Conservation (phyloP, 192 early-diverging fungal genomes). For the Coemansia sp. region DNA sequence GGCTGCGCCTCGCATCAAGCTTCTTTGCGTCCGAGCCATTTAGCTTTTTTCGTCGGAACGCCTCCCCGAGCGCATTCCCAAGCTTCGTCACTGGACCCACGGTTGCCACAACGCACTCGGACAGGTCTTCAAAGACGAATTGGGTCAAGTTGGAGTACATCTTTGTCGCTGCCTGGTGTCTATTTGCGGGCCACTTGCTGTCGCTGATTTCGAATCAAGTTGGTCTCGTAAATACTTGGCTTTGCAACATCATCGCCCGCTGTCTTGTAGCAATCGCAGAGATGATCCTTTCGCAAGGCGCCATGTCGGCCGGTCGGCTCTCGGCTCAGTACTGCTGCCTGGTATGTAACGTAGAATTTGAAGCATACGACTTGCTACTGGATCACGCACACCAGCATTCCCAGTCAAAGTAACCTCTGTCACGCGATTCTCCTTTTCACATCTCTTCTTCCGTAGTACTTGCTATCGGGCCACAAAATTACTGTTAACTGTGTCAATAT, state of each 20-base stretch:
- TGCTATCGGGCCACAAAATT: background rate
- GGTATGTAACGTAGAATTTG: background rate
- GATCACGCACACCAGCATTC: background rate
- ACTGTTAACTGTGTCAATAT: constrained; percentile 3
- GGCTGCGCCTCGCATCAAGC: background rate
- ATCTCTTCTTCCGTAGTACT: background rate
- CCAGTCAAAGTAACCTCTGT: background rate
- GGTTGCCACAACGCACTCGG: background rate
- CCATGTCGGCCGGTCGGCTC: background rate
- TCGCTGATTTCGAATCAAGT: background rate
- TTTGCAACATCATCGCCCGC: background rate
- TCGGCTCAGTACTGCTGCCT: background rate
- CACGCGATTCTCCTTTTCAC: background rate
- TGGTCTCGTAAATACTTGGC: background rate
- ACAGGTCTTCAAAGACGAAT: background rate
- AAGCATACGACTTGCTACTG: background rate
- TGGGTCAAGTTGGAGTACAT: background rate
- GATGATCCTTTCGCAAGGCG: background rate
- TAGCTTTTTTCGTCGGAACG: background rate
- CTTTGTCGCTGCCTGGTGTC: background rate
- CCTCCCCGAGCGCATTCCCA: background rate
- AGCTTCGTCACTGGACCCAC: background rate
- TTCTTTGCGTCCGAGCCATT: background rate
- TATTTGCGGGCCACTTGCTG: background rate
- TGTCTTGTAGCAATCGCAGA: background rate